Base-by-base conservation (phyloP, 2,329 filamentous ascomycete species). In the Tricladium varicosporioides region DNA sequence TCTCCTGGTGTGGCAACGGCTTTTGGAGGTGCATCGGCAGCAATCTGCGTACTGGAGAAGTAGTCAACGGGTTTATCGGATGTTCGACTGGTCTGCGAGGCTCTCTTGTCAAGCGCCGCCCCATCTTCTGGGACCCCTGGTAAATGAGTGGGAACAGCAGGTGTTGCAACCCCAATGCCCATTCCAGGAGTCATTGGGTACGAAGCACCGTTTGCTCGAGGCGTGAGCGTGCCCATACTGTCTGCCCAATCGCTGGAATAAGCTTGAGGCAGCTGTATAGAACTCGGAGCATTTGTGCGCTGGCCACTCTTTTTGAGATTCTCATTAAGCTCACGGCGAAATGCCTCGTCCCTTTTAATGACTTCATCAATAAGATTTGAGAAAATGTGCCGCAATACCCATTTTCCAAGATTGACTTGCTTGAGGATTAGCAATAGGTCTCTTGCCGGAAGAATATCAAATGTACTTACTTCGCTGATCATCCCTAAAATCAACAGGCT, bases 321-420 rank as follows among this genome's bases (percentile, higher is more conserved):
- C 33, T 84, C 81, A 51, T 91, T 82, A 7, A 96, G 75, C 47
- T 82, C 81, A 46, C 84, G 78, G n/a, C 93, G 84, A 69, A 89
- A 85, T 0, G 75, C 76, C 67, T 89, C 85, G 68, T 99, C 94
- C 52, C 91, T 84, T 62, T 82, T 86, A 64, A 96, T 89, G 71
- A 97, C 91, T 71, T 97, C 92, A 59, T 96, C 89, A 53, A 99
- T 88, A 44, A 97, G 78, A 54, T 89, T 88, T 9, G 88, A 86
- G 74, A 99, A 99, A 0, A 99, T 80, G 72, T 97, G 96, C 33
- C 94, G 85, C 58, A 99, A 76, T 47, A 97, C 85, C 94, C 94
- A 99, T 78, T 96, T 96, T 8, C 94, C 94, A 47, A 97, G 84
- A 68, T 96, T 97, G 72, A 97, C 90, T 94, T 62, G 22, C 14